Evolutionary conservation across 2,329 filamentous ascomycete species (phyloP), one percentile per base, ranked within the genome.

Genomic region (Colletotrichum somersetense): DNA sequence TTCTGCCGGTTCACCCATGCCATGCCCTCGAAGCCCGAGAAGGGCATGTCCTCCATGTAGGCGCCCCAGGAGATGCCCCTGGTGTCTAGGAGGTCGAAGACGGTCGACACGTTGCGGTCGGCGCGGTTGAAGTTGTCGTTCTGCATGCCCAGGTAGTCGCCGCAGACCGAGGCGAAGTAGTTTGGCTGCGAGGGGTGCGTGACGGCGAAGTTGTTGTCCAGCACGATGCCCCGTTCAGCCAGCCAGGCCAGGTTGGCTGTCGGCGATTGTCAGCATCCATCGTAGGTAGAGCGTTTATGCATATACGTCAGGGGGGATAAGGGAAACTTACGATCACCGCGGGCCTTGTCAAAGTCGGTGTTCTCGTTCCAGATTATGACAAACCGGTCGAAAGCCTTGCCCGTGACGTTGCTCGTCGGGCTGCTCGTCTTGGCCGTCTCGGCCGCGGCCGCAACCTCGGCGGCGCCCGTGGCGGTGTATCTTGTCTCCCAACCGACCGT

Each of bases 31-130:
- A 89, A 96, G 16, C 93, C 93, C 2, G 89, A 85, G 81, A 90
- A 94, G 2, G 93, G 93, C 86, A 92, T 87, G 77, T 93, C 91
- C 79, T 96, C 93, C 80, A 95, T 89, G 82, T 96, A 96, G 74
- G 91, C 85, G 62, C 84, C 91, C 91, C 91, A 94, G 3, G 87
- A 87, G 78, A 94, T 90, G 66, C 85, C 84, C 77, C 87, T 88
- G 75, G 86, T 85, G 74, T 93, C 91, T 26, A 93, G 88, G 62
- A 94, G 83, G 80, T 94, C 91, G n/a, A 90, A 85, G 26, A 93
- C 81, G 12, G 90, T 91, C 11, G 89, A 91, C 55, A 93, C 82
- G 77, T 93, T 93, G 71, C 80, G 76, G 44, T 87, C 86, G 46
- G 90, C 78, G 58, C 85, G 83, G 71, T 86, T 86, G 79, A 93